These are phyloP conservation scores for Cercospora zeina DNA, from an alignment of 2,329 filamentous ascomycete species.

Conservation along the genomic window DNA sequence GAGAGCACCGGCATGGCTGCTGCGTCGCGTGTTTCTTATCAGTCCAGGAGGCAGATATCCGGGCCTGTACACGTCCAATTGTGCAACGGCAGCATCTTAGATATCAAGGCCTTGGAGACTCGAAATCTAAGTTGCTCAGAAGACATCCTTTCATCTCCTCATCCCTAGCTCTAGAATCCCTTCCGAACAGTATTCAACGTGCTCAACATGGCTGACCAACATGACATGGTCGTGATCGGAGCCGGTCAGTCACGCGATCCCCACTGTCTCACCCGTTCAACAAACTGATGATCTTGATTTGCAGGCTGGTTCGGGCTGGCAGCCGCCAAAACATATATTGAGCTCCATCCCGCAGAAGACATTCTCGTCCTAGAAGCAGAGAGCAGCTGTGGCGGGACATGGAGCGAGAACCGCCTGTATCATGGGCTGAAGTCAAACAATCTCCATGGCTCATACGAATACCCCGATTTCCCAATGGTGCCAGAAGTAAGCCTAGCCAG, in stretches of 20 bases:
- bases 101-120: constrained; percentile 19
- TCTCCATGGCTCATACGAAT: constrained; percentile 70
- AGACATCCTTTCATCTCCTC: not conserved
- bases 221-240: constrained; percentile 44
- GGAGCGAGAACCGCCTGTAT: constrained; percentile 63
- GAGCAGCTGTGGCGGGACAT: constrained; percentile 62
- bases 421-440: constrained; percentile 73
- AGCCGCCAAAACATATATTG: constrained; percentile 52
- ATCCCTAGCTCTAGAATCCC: not conserved
- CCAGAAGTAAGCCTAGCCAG: constrained; percentile 25
- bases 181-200: not conserved
- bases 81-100: constrained; percentile 13
- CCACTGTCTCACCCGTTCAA: constrained; percentile 1
- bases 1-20: constrained; percentile 10
- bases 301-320: constrained; percentile 50
- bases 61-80: constrained; percentile 6
- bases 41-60: constrained; percentile 17
- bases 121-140: constrained; percentile 6
- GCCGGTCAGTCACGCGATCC: constrained; percentile 49
- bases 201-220: constrained; percentile 23
- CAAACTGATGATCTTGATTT: constrained; percentile 16
- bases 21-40: constrained; percentile 21
- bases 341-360: constrained; percentile 45
- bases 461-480: constrained; percentile 69
- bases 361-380: constrained; percentile 49